Evolutionary conservation across 352 stramenopile genomes (phyloP).

Genomic region (Phytophthora hybrid): DNA sequence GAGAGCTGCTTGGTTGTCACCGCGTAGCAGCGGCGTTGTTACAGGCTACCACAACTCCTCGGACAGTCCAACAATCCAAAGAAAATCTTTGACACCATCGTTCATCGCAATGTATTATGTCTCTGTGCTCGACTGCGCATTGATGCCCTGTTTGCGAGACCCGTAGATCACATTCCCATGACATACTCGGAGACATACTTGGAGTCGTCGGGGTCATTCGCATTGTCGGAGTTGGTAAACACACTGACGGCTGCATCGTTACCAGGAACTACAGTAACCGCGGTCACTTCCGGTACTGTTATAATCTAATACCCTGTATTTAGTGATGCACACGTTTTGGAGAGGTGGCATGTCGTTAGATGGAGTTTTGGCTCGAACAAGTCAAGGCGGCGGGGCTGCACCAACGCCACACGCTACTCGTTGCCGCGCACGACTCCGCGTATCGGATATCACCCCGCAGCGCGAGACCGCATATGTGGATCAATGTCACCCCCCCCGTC

Average conservation of each 20-base stretch:
- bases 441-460: too few relatives aligned
- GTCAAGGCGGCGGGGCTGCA: too few relatives aligned
- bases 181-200: conserved; percentile 18
- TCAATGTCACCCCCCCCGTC: too few relatives aligned
- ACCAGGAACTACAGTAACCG: too few relatives aligned
- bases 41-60: conserved; percentile 1
- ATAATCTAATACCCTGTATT: too few relatives aligned
- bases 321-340: too few relatives aligned
- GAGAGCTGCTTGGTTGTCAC: conserved; percentile 11
- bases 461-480: too few relatives aligned
- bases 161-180: conserved; percentile 37
- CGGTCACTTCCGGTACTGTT: too few relatives aligned
- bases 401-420: too few relatives aligned
- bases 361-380: too few relatives aligned
- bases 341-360: too few relatives aligned
- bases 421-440: too few relatives aligned
- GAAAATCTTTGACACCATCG: conserved; percentile 26
- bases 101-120: conserved; percentile 42
- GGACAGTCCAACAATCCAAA: conserved; percentile 24
- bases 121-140: conserved; percentile 37
- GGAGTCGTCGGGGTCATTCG: neutral
- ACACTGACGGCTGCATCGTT: neutral
- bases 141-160: conserved; percentile 39
- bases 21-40: conserved; percentile 5
- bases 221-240: conserved; percentile 16